These are phyloP conservation scores for Cladosporium sp. DNA, from an alignment of 2,329 filamentous ascomycete species.

Conservation along the genomic window DNA sequence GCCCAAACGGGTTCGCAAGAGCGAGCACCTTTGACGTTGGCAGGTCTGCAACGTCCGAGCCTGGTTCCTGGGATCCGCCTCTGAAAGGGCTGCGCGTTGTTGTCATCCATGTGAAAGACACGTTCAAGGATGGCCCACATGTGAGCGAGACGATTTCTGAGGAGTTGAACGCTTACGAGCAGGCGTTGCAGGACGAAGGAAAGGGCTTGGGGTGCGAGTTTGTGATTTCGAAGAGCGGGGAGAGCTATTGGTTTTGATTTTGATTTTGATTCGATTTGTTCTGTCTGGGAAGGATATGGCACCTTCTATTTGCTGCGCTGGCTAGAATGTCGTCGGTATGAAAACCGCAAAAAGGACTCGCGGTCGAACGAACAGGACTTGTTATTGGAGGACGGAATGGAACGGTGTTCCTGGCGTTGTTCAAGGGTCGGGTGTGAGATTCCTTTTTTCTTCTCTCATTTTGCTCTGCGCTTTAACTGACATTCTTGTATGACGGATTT, in stretches of 20 bases:
- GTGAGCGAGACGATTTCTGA: conserved; percentile 67
- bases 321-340: no score
- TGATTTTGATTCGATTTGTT: background rate
- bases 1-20: conserved; percentile 8
- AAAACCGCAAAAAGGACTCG: no score
- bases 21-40: conserved; percentile 10
- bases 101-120: conserved; percentile 93
- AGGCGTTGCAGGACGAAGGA: conserved; percentile 45
- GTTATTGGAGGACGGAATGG: background rate
- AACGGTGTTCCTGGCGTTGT: background rate
- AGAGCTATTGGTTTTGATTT: conserved; percentile 53
- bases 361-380: background rate
- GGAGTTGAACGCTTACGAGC: conserved; percentile 68
- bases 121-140: conserved; percentile 67
- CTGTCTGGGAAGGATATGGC: no score
- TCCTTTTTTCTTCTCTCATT: background rate
- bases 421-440: background rate
- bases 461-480: background rate
- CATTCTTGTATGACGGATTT: background rate
- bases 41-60: background rate
- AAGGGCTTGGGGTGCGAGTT: conserved; percentile 76
- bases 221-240: conserved; percentile 66
- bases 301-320: no score
- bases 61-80: conserved; percentile 40
- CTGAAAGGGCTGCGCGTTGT: conserved; percentile 76